Conservation (phyloP, 2,329 filamentous ascomycete genomes). For the Thyridium curvatum region DNA sequence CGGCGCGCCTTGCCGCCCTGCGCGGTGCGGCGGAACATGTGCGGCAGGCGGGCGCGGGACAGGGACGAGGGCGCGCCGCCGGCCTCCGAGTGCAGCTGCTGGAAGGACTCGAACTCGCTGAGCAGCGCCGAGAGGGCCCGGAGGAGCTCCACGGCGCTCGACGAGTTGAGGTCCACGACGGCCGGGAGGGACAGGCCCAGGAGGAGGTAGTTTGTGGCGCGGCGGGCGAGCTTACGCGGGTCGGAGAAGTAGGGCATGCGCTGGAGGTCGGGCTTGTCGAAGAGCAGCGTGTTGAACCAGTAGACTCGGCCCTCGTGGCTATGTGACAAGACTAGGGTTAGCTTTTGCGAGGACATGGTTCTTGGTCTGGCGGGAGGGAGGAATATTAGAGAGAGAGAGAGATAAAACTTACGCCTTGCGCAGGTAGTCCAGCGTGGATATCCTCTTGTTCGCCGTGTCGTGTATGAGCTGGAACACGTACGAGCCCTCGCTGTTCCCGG, state of each 20-base stretch:
- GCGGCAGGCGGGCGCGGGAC: slow-evolving; percentile 70
- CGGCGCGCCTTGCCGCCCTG: slow-evolving; percentile 52
- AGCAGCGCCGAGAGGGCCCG: slow-evolving; percentile 80
- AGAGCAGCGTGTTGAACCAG: slow-evolving; percentile 97
- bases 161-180: slow-evolving; percentile 80
- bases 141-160: slow-evolving; percentile 77
- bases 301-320: slow-evolving; percentile 92
- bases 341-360: no score
- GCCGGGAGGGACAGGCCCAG: slow-evolving; percentile 87
- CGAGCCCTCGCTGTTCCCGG: slow-evolving; percentile 32
- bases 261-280: slow-evolving; percentile 72
- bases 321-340: slow-evolving; percentile 2
- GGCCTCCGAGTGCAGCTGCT: slow-evolving; percentile 76
- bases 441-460: slow-evolving; percentile 83
- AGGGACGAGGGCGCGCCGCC: slow-evolving; percentile 63
- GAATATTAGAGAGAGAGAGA: neutral
- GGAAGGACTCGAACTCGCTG: slow-evolving; percentile 88
- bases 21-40: slow-evolving; percentile 69
- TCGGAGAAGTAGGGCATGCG: slow-evolving; percentile 84
- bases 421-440: slow-evolving; percentile 89
- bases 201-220: slow-evolving; percentile 89
- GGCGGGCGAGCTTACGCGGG: slow-evolving; percentile 73
- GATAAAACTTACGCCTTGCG: slow-evolving; percentile 69
- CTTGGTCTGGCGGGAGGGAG: slow-evolving; percentile 3
- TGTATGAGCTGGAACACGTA: slow-evolving; percentile 62